Base-by-base conservation (phyloP, 176 grass and related monocot genomes). In the Puya raimondii region DNA sequence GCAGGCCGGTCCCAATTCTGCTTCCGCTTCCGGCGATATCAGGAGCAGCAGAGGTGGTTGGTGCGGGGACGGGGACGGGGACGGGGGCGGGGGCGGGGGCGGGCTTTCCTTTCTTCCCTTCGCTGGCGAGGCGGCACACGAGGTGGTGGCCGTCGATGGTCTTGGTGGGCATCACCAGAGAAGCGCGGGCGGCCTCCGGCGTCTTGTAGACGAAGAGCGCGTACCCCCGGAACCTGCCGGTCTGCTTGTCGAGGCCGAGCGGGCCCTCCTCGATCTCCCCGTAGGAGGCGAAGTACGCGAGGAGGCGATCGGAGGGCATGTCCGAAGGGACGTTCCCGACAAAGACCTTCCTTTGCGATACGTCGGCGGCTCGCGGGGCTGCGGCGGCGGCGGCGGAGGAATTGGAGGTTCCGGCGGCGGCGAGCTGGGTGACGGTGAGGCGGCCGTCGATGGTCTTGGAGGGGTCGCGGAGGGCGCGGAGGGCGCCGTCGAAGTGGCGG, bases 181-280 rank as follows among this genome's bases (percentile, higher is more conserved):
- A 91, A 14, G 90, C 74, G 70, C 91, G 85, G 0, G 95, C 95
- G 14, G 85, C 95, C 61, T 89, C 83, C 8, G 79, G 80, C 9
- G 89, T 99, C 77, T 99, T 99, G 91, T 99, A 99, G 1, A 99
- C 95, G 3, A 94, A 99, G 17, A 99, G 83, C 0, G 95, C 85
- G 26, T 86, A 99, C 1, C 95, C 95, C 68, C 82, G 80, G 67
- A 99, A 99, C 52, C 84, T 93, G 25, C 95, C 94, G 1, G 95
- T 99, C 79, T 84, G 85, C 65, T 99, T 99, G 66, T 99, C 94
- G 10, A 99, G 88, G 2, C 94, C 94, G 11, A 99, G 67, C 2
- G 94, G 94, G n/a, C 95, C 94, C 78, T 90, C 95, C 77, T 93
- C 89, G 18, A 99, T 94, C 80, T 99, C 90, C 2, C 95, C 95